Evolutionary conservation across 345 rosid genomes (phyloP).

Genomic region (Cardamine resedifolia): DNA sequence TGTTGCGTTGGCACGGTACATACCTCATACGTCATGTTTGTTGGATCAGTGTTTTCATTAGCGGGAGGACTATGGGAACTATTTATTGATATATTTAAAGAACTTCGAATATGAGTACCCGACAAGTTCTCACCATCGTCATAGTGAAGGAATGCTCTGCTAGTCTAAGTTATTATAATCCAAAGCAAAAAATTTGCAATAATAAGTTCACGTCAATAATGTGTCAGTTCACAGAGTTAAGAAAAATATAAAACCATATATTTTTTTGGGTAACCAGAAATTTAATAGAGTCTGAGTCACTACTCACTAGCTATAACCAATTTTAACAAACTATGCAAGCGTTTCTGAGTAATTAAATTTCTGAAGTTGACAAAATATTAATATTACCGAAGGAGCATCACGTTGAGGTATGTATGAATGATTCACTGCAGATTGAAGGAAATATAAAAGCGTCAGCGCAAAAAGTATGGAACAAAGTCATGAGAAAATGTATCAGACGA

Average conservation of each 20-base stretch:
- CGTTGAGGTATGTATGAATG: conserved; percentile 28
- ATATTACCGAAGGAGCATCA: conserved; percentile 21
- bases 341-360: not conserved
- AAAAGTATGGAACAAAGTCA: not conserved
- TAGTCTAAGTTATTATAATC: conserved; percentile 2
- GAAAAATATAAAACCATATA: not conserved
- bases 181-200: not conserved
- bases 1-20: not conserved
- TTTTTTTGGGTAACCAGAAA: not conserved
- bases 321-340: not conserved
- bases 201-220: not conserved
- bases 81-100: not conserved
- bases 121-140: conserved; percentile 5
- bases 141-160: not conserved
- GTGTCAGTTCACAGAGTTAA: not conserved
- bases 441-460: not conserved
- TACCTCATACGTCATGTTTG: conserved; percentile 34
- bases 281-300: not conserved
- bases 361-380: not conserved
- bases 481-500: not conserved
- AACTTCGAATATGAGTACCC: not conserved
- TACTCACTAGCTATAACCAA: not conserved
- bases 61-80: not conserved
- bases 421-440: conserved; percentile 11
- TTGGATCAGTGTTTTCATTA: conserved; percentile 1